Evolutionary conservation across 306 rosid genomes (phyloP), one percentile per base, ranked within the genome.

Genomic region (Trifolium pratense): DNA sequence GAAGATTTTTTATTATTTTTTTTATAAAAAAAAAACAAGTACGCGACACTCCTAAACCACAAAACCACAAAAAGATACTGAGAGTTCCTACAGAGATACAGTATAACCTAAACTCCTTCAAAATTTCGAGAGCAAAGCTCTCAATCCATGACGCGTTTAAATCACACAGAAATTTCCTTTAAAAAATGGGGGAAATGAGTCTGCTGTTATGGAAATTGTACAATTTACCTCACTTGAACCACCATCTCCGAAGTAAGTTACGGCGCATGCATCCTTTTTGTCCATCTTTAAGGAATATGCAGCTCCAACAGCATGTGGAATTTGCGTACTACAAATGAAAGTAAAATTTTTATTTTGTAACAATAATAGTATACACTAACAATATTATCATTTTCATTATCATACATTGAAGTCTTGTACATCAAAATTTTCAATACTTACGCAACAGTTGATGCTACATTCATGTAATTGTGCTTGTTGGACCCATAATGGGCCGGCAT

Each of bases 261-360:
- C 90, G 18, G 83, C 90, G 70, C 99, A 94, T 16, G 95, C 99
- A 74, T 88, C 86, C 72, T 77, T 89, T 74, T 70, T 83, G 74
- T 94, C 97, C 97, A 91, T 86, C 85, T 91, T 94, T 73, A 94
- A 76, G 56, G 99, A 89, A 83, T 94, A 94, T 9, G 97, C 99
- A 84, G 97, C 95, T 66, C 99, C 97, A 78, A 94, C 99, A 18
- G 99, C 97, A 48, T 94, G 99, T 20, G 95, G 84, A 82, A 94
- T 75, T 87, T 91, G 97, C 9, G 99, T 75, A 18, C 96, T 94
- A 79, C 59, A 84, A 40, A 80, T 55, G 17, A 61, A 68, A 13
- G 56, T 13, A 53, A 77, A 66, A 21, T 32, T 74, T 66, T 42
- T 59, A 37, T 32, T 53, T 65, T 76, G 34, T 36, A 37, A 9